Evolutionary conservation across 805 yeast genomes (phyloP).

Genomic region (Starmerella vitae): DNA sequence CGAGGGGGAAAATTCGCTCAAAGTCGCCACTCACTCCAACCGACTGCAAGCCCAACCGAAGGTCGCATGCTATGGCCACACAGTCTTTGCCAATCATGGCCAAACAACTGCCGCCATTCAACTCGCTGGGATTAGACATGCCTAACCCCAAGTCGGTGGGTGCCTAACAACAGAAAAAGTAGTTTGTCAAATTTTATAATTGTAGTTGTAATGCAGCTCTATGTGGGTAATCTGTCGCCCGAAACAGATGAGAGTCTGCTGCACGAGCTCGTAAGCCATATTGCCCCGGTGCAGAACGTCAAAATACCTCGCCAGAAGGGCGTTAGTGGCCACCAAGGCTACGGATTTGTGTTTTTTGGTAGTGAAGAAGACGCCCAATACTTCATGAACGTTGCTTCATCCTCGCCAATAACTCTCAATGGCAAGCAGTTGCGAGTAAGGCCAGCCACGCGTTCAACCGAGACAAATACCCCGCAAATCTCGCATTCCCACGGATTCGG

Average conservation of each 20-base stretch:
- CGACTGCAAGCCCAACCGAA: conserved; percentile 87
- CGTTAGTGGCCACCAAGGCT: conserved; percentile 61
- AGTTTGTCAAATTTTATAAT: too few species aligned
- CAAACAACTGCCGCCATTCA: conserved; percentile 77
- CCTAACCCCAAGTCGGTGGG: too few species aligned
- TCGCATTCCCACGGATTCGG: conserved; percentile 35
- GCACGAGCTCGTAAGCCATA: conserved; percentile 73
- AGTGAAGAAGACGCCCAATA: conserved; percentile 54
- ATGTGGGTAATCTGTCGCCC: conserved; percentile 72
- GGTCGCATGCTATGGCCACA: conserved; percentile 92
- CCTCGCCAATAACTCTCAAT: conserved; percentile 38
- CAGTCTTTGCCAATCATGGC: conserved; percentile 99
- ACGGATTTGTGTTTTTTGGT: conserved; percentile 68
- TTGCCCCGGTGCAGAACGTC: conserved; percentile 60
- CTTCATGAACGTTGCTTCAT: conserved; percentile 45
- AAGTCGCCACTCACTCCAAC: conserved; percentile 84
- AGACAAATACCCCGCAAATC: not conserved
- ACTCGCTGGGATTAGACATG: conserved; percentile 30
- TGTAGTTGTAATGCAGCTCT: conserved; percentile 32
- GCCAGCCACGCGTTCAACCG: conserved; percentile 26
- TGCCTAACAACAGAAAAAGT: too few species aligned
- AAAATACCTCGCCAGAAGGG: conserved; percentile 45
- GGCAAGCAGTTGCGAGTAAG: conserved; percentile 50
- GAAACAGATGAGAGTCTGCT: conserved; percentile 56
- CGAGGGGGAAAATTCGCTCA: conserved; percentile 80